Evolutionary conservation across 345 rosid species (phyloP).

Genomic region (Abelmoschus esculentus): DNA sequence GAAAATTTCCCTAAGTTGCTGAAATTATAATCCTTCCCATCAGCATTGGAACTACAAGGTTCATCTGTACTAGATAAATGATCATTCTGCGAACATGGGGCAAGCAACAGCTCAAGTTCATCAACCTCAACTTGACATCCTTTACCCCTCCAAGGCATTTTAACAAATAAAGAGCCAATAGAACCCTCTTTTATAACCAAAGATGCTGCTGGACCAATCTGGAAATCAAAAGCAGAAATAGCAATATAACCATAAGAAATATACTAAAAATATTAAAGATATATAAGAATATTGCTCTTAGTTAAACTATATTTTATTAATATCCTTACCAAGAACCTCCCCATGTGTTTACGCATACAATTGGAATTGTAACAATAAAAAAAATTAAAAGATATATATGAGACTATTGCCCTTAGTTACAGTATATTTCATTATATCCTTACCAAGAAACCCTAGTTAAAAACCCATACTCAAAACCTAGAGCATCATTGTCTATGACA

Average conservation of each 20-base stretch:
- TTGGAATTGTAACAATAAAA: no score
- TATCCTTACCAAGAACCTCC: neutral
- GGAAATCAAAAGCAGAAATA: constrained; percentile 19
- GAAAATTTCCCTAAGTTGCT: constrained; percentile 30
- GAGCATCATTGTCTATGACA: no score
- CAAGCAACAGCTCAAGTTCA: constrained; percentile 78
- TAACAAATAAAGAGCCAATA: constrained; percentile 65
- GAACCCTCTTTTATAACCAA: constrained; percentile 85
- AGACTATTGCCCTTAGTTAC: no score
- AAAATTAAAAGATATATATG: no score
- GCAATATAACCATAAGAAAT: neutral
- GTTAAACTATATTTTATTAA: neutral
- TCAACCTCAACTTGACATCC: constrained; percentile 86
- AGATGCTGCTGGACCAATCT: constrained; percentile 53
- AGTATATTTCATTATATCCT: no score
- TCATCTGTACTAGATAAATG: constrained; percentile 23
- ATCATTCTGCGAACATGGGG: constrained; percentile 33
- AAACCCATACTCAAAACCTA: no score
- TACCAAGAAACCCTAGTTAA: no score
- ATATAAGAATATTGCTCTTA: neutral
- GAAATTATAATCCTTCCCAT: constrained; percentile 21
- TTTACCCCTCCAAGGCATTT: constrained; percentile 74
- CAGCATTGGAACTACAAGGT: constrained; percentile 25
- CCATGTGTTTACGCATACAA: neutral
- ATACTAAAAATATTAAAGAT: neutral